A percentile compares a stretch with the other conserved stretches of the same genome.
These are phyloP conservation scores for Microstegium vimineum DNA, from an alignment of 176 grass and related monocot genomes.

Conservation along the genomic window DNA sequence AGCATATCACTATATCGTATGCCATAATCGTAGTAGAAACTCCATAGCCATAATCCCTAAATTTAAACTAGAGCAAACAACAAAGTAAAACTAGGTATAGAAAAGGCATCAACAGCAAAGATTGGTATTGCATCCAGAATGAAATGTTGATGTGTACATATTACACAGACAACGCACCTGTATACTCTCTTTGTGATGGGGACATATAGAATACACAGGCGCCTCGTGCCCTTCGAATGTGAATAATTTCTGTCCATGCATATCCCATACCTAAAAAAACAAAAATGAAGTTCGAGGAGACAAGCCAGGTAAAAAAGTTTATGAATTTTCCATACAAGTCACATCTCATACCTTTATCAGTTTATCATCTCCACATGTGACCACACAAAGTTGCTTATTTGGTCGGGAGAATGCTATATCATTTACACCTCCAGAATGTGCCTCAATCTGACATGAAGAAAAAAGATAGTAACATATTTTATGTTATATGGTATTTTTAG, in stretches of 20 bases:
- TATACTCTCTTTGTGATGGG: slow-evolving; percentile 92
- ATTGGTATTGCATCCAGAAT: not conserved
- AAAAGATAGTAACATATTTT: not conserved
- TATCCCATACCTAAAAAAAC: slow-evolving; percentile 86
- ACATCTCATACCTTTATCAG: slow-evolving; percentile 64
- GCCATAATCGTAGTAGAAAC: not conserved
- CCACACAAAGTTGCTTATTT: slow-evolving; percentile 79
- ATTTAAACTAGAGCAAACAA: slow-evolving; percentile 1
- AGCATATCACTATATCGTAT: not conserved
- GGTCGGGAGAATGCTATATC: slow-evolving; percentile 94
- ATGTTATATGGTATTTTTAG: not conserved
- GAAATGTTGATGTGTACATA: slow-evolving; percentile 1
- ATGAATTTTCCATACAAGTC: slow-evolving; percentile 17
- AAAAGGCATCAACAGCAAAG: slow-evolving; percentile 22
- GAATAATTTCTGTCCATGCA: slow-evolving; percentile 60
- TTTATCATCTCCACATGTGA: slow-evolving; percentile 99
- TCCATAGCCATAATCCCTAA: not conserved
- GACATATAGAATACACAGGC: slow-evolving; percentile 88
- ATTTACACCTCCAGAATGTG: slow-evolving; percentile 90
- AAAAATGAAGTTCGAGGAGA: slow-evolving; percentile 34
- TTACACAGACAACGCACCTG: slow-evolving; percentile 50
- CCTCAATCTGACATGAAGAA: slow-evolving; percentile 69
- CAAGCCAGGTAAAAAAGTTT: not conserved
- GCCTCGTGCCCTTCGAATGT: slow-evolving; percentile 96
- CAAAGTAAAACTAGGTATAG: not conserved